Percentiles rank a stretch among this genome's conserved stretches.
phyloP scores from a whole-genome alignment of 345 rosid species.

The Turnera subulata region DNA sequence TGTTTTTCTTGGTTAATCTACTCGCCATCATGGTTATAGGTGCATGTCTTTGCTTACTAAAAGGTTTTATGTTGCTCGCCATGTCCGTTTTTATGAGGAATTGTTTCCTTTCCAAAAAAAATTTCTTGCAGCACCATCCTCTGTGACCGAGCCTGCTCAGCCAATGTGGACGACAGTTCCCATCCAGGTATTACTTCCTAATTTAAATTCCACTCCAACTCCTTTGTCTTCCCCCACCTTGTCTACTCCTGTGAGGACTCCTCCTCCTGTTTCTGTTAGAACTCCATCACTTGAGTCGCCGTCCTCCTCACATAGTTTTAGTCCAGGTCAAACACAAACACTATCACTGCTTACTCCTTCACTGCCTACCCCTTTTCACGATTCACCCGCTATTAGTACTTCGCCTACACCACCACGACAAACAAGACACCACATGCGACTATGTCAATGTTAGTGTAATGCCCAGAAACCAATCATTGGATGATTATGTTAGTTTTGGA shows the following conservation, averaged over 20 bases:
- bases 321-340: neutral
- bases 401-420: neutral
- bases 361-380: neutral
- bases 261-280: neutral
- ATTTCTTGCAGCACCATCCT: neutral
- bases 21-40: neutral
- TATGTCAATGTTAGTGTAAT: too few species aligned
- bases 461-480: too few species aligned
- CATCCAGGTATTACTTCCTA: neutral
- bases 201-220: neutral
- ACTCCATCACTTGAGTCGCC: neutral
- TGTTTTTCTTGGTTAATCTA: neutral
- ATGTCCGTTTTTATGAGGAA: neutral
- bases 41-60: neutral
- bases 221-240: neutral
- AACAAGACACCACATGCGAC: neutral
- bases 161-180: too few species aligned
- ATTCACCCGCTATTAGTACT: neutral
- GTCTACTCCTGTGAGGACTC: neutral
- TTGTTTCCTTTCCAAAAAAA: too few species aligned
- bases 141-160: too few species aligned
- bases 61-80: neutral
- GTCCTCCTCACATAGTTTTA: neutral
- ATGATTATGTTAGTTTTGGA: too few species aligned
- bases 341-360: neutral